These are phyloP conservation scores for Stereocaulon alpinum DNA, from an alignment of 495 filamentous ascomycete species.

Conservation along the genomic window DNA sequence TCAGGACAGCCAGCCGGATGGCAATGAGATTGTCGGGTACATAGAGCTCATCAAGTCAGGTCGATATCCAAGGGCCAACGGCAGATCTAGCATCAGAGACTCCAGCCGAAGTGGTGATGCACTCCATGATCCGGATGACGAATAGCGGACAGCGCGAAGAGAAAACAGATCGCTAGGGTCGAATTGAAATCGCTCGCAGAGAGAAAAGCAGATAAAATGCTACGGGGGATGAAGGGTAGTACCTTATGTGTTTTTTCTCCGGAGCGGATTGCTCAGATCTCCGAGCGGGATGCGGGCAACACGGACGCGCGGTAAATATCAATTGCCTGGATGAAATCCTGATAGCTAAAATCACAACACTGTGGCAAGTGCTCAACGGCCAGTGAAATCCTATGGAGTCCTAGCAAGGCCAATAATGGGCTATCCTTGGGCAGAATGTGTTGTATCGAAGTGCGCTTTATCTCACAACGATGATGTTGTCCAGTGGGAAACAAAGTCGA, in stretches of 20 bases:
- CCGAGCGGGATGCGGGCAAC: slow-evolving; percentile 16
- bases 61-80: no score
- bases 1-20: no score
- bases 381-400: not conserved
- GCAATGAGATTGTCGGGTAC: no score
- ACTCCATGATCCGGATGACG: slow-evolving; percentile 39
- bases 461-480: not conserved
- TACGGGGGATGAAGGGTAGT: slow-evolving; percentile 17
- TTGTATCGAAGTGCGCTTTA: not conserved
- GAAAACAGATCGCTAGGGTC: slow-evolving; percentile 38
- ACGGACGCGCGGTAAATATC: slow-evolving; percentile 15
- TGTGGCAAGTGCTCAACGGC: not conserved
- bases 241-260: slow-evolving; percentile 12
- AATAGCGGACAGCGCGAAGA: slow-evolving; percentile 40
- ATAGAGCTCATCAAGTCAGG: no score
- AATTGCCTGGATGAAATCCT: slow-evolving; percentile 8
- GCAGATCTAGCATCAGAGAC: not conserved
- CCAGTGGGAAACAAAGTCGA: not conserved
- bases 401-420: not conserved
- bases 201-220: not conserved
- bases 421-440: not conserved
- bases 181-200: slow-evolving; percentile 8
- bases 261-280: slow-evolving; percentile 10
- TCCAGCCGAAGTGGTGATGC: slow-evolving; percentile 19
- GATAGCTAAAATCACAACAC: not conserved